Evolutionary conservation across 805 yeast genomes (phyloP), one percentile per base, ranked within the genome.

Genomic region (Metschnikowia matae): DNA sequence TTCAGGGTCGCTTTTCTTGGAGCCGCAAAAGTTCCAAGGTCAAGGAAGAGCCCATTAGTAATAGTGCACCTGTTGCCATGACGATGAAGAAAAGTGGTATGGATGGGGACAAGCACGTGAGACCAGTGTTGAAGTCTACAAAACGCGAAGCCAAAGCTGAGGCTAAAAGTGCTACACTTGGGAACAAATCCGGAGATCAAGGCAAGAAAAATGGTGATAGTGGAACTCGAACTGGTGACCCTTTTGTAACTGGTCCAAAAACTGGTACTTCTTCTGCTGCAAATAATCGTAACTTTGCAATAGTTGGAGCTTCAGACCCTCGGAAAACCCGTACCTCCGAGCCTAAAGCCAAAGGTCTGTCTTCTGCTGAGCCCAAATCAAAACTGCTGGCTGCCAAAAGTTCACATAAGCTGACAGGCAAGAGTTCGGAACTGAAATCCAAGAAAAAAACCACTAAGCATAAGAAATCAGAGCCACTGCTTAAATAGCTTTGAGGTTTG

Each of bases 1-100:
- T 42, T 20, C 33, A 15, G 33, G 45, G 45, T 29, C 45, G 38
- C 2, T 20, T 42, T n/a, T 21, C 38, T 5, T 32, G 45, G 45
- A 29, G 38, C 38, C 45, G 45, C 17, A 42, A 33, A 10, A 42
- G 38, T 18, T 42, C 45, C 15, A 31, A 32, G 31, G 38, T 42
- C 31, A 42, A 32, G 17, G 45, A 42, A 15, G 29, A 14, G 18
- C 38, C 45, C n/a, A 3, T 42, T 7, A 33, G 45, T 8, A 32
- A 17, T 31, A 42, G 45, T 15, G 45, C 45, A 5, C 38, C 45
- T n/a, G 45, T 42, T 17, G n/a, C 18, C 13, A 11, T 40, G 32
- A n/a, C 14, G 8, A 26, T 40, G 43, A 39, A 39, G 34, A 26
- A 26, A 17, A 15, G 15, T 14, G 33, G 10, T 14, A 8, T 10